Evolutionary conservation across 2,329 filamentous ascomycete genomes (phyloP).

Genomic region (Teratosphaeria epicoccoides): DNA sequence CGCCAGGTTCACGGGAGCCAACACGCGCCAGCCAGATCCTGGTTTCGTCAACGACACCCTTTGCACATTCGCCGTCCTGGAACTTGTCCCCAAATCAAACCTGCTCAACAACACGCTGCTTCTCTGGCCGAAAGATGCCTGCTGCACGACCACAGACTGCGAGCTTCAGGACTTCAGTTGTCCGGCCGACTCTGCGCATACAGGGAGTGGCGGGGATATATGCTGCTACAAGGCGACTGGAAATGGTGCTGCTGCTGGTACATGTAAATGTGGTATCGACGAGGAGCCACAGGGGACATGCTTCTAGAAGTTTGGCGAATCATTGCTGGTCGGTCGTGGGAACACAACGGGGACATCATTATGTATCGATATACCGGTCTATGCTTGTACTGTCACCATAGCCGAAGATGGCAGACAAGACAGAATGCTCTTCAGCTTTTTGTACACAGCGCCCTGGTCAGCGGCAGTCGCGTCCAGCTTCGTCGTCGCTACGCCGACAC

Average conservation of each 20-base stretch:
- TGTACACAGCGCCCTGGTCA: constrained; percentile 41
- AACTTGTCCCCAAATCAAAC: constrained; percentile 4
- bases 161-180: constrained; percentile 8
- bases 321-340: too few species aligned
- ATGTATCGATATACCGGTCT: neutral
- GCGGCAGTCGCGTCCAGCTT: constrained; percentile 49
- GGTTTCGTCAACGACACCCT: constrained; percentile 19
- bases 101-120: constrained; percentile 9
- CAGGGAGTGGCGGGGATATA: constrained; percentile 6
- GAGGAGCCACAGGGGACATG: constrained; percentile 7
- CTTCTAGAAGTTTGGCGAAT: constrained; percentile 2
- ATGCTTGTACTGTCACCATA: neutral
- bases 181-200: constrained; percentile 5
- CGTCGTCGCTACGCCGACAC: constrained; percentile 48
- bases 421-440: constrained; percentile 41
- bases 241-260: constrained; percentile 6
- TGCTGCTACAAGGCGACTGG: constrained; percentile 9
- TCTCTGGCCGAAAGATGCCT: constrained; percentile 8
- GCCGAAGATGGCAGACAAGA: constrained; percentile 32
- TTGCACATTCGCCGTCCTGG: constrained; percentile 8
- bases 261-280: constrained; percentile 9
- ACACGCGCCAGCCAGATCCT: constrained; percentile 9
- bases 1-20: constrained; percentile 39
- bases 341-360: too few species aligned
- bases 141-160: constrained; percentile 11